Conservation (phyloP, 2,329 filamentous ascomycete species). For the Colletotrichum sp. region DNA sequence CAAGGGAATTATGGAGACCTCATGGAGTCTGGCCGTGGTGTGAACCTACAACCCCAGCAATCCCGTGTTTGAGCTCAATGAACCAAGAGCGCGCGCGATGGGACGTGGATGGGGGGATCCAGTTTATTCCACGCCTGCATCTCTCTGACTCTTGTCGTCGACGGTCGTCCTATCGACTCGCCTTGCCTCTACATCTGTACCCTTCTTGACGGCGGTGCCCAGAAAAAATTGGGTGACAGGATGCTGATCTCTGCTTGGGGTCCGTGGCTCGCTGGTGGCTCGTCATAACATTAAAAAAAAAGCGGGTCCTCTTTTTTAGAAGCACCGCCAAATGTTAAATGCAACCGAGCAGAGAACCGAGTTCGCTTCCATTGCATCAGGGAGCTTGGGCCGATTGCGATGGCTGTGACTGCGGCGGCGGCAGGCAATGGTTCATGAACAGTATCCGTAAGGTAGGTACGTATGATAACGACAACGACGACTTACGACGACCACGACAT, state of each 20-base stretch:
- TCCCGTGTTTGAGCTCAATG: background rate
- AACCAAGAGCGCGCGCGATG: background rate
- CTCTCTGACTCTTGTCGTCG: background rate
- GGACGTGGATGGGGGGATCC: background rate
- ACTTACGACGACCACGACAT: background rate
- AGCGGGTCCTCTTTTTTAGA: background rate
- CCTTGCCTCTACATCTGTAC: background rate
- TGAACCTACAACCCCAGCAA: background rate
- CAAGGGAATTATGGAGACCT: background rate
- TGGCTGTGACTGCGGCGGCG: background rate
- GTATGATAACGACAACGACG: background rate
- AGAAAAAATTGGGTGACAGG: conserved; percentile 7
- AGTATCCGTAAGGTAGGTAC: background rate
- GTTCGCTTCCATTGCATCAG: background rate
- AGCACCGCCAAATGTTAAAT: background rate
- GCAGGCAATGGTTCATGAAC: background rate
- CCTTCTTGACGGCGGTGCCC: conserved; percentile 5
- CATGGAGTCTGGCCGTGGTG: background rate
- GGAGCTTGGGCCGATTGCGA: background rate
- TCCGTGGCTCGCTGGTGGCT: background rate
- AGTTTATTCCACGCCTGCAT: background rate
- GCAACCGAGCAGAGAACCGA: background rate
- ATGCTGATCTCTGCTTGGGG: conserved; percentile 6
- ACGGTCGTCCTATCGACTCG: background rate
- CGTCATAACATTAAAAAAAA: conserved; percentile 4